Evolutionary conservation across 1,284 basidiomycete genomes (phyloP).

Genomic region (Ceratobasidium sp.): DNA sequence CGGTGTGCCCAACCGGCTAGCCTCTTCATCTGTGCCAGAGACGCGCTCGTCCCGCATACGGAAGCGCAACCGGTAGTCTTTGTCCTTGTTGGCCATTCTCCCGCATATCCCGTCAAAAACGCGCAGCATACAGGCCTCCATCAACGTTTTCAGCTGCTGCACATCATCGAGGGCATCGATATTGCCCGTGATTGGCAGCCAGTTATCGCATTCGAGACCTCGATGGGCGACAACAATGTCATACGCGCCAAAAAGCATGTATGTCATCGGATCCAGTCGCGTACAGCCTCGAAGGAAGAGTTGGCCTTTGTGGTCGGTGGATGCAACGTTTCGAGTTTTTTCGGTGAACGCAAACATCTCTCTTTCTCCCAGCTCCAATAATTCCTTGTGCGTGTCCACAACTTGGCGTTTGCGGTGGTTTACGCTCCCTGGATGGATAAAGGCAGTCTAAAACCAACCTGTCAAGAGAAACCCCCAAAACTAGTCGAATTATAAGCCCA

Average conservation of each 20-base stretch:
- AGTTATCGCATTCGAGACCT: constrained; percentile 89
- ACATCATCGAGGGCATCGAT: constrained; percentile 85
- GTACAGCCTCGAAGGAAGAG: constrained; percentile 87
- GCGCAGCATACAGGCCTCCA: constrained; percentile 89
- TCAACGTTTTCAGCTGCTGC: constrained; percentile 83
- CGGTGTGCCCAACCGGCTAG: constrained; percentile 60
- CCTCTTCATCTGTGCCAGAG: constrained; percentile 58
- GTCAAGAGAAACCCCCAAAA: constrained; percentile 46
- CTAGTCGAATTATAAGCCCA: constrained; percentile 58
- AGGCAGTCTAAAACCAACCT: constrained; percentile 64
- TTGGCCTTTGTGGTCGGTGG: constrained; percentile 65
- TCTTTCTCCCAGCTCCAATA: constrained; percentile 61
- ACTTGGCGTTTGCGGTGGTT: constrained; percentile 77
- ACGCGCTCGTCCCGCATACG: constrained; percentile 23
- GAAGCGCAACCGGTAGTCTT: constrained; percentile 54
- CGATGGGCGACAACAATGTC: constrained; percentile 75
- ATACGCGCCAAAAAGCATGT: constrained; percentile 93
- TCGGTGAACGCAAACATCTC: constrained; percentile 86
- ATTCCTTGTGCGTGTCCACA: constrained; percentile 30
- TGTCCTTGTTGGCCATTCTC: constrained; percentile 53
- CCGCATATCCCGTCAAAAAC: constrained; percentile 89
- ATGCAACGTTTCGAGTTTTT: constrained; percentile 83
- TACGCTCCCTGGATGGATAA: constrained; percentile 90
- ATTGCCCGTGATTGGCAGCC: constrained; percentile 89
- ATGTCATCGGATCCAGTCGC: constrained; percentile 89